A percentile compares a stretch with the other conserved stretches of the same genome.
These are phyloP conservation scores for Graphilbum sp. DNA, from an alignment of 2,329 filamentous ascomycete genomes.

Conservation along the genomic window DNA sequence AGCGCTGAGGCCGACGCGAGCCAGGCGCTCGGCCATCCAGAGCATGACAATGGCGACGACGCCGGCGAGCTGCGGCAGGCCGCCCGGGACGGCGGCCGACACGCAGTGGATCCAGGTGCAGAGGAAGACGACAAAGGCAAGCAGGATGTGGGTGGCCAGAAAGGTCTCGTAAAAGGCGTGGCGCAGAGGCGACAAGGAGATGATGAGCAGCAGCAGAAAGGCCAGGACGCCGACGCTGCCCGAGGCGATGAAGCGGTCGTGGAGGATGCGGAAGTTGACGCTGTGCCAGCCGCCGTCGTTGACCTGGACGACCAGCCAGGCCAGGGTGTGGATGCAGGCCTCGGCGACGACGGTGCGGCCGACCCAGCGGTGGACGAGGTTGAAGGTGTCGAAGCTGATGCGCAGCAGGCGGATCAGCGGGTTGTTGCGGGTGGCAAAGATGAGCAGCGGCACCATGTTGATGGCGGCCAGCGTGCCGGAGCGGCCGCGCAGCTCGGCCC, in stretches of 20 bases:
- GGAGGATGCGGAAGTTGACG: slow-evolving; percentile 34
- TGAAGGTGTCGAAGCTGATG: slow-evolving; percentile 94
- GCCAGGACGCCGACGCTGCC: slow-evolving; percentile 36
- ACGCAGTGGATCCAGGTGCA: slow-evolving; percentile 68
- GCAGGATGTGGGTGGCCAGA: slow-evolving; percentile 65
- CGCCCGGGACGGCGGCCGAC: slow-evolving; percentile 45
- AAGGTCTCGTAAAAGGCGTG: slow-evolving; percentile 98
- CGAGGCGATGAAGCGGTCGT: slow-evolving; percentile 46
- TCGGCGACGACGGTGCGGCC: slow-evolving; percentile 58
- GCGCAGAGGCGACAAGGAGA: slow-evolving; percentile 63
- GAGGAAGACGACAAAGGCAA: slow-evolving; percentile 51
- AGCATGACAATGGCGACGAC: slow-evolving; percentile 58
- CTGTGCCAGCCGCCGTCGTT: slow-evolving; percentile 46
- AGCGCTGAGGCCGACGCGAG: slow-evolving; percentile 44
- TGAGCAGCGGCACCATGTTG: slow-evolving; percentile 83
- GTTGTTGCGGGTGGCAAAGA: slow-evolving; percentile 87
- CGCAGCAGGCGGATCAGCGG: slow-evolving; percentile 66
- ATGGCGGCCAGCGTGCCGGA: slow-evolving; percentile 70
- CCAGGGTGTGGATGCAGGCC: slow-evolving; percentile 50
- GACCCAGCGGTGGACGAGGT: slow-evolving; percentile 73
- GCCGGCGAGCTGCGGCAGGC: slow-evolving; percentile 56
- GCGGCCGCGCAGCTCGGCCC: slow-evolving; percentile 72
- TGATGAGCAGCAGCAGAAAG: slow-evolving; percentile 49
- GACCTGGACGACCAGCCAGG: slow-evolving; percentile 59
- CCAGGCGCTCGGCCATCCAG: slow-evolving; percentile 52